Base-by-base conservation (phyloP, 23 red algal species). In the Gracilaria gracilis region DNA sequence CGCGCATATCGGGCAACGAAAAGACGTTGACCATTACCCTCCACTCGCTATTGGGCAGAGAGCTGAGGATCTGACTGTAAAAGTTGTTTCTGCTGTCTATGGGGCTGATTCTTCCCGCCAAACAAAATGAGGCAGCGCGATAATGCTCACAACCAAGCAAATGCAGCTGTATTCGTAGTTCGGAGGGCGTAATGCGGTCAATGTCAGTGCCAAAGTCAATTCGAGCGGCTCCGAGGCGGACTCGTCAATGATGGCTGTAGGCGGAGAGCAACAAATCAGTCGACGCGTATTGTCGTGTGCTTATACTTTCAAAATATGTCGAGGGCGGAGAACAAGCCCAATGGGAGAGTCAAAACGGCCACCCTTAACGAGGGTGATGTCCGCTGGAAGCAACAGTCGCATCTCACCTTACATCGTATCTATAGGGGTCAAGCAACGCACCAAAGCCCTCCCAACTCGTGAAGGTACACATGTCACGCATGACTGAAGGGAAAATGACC, bases 11-110 rank as follows among this genome's bases (percentile, higher is more conserved):
- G 31, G 82, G 87, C 21, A 96, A 44, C 88, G 92, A 88, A 23
- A 93, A 85, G 15, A 92, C 75, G 38, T 90, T 84, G 38, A 96
- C 81, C 12, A 88, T 82, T 28, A 96, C 87, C 24, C 88, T 91
- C 94, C 94, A 96, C 57, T 96, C 94, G 23, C 94, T 88, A 20
- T 80, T 85, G 16, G 87, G 88, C 25, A 96, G 59, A 3, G 33
- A 76, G 53, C 87, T 88, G 39, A 96, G 77, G 79, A 86, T 92
- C 47, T 92, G 84, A 11, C 94, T 67, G 79, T 96, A 96, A 35
- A 81, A 91, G 40, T 96, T 92, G 55, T 67, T 86, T 61, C 84
- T 91, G 20, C 71, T 82, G 29, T 96, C 80, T 14, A 96, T 55
- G 11, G 86, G 76, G 23, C 71, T 80, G 49, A 96, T 66, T 27